phyloP scores from a whole-genome alignment of 2,329 filamentous ascomycete genomes.

The Rhytidhysteron rufulum region DNA sequence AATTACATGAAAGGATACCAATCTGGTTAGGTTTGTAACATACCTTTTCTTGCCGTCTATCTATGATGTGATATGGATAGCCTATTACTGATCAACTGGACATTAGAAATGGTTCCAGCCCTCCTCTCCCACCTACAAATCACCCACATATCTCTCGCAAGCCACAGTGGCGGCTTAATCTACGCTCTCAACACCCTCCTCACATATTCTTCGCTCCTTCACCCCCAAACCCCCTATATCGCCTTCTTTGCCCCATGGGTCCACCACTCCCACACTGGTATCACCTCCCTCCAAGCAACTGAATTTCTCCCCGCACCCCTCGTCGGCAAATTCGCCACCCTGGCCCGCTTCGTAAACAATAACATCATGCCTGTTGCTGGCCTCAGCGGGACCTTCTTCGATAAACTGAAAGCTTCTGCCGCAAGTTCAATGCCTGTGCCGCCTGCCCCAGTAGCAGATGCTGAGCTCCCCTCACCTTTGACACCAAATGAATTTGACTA shows the following conservation, averaged over 20 bases:
- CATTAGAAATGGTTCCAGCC: conserved; percentile 24
- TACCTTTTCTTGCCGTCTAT: conserved; percentile 1
- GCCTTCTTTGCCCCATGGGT: conserved; percentile 31
- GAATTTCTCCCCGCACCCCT: conserved; percentile 22
- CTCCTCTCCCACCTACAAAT: conserved; percentile 26
- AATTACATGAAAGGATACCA: conserved; percentile 19
- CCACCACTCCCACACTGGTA: conserved; percentile 22
- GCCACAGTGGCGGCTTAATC: conserved; percentile 28
- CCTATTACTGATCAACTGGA: not conserved
- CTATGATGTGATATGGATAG: not conserved
- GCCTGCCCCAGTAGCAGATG: not conserved
- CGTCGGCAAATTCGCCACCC: conserved; percentile 19
- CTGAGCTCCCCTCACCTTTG: conserved; percentile 5
- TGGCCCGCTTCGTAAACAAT: conserved; percentile 18
- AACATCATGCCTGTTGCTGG: conserved; percentile 21
- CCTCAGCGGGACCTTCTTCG: conserved; percentile 12
- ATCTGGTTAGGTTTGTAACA: conserved; percentile 23
- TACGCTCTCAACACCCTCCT: conserved; percentile 27
- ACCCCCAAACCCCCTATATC: conserved; percentile 22
- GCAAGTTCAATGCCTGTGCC: conserved; percentile 5
- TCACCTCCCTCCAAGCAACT: conserved; percentile 16
- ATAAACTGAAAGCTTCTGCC: conserved; percentile 7
- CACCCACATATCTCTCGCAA: conserved; percentile 25
- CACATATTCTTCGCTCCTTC: conserved; percentile 21
- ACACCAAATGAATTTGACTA: not conserved